A percentile compares a stretch with the other conserved stretches of the same genome.
phyloP scores from a whole-genome alignment of 345 rosid species.

The Adansonia digitata region DNA sequence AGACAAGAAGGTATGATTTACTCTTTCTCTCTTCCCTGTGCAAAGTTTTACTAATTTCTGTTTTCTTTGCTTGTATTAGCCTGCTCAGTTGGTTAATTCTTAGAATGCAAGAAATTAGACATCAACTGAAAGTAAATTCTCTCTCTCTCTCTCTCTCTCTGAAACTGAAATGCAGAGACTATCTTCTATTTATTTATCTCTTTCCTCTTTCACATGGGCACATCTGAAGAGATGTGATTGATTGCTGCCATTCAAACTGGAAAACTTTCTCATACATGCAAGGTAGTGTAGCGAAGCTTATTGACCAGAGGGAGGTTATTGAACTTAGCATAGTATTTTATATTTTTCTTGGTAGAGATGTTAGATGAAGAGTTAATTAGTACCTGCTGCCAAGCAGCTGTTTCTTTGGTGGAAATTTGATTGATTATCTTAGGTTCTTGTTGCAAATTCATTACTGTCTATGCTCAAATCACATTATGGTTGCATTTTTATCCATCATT shows the following conservation, averaged over 20 bases:
- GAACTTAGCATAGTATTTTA: constrained; percentile 3
- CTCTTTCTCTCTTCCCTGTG: neutral
- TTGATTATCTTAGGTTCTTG: neutral
- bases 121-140: neutral
- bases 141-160: neutral
- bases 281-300: neutral
- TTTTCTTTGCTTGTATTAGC: neutral
- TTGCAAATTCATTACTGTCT: neutral
- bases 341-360: constrained; percentile 1
- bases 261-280: neutral
- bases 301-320: neutral
- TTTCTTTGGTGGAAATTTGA: neutral
- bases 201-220: neutral
- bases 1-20: constrained; percentile 52
- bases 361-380: neutral
- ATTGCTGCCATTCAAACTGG: neutral
- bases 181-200: neutral
- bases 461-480: neutral
- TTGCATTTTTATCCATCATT: neutral
- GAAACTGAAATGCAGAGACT: neutral
- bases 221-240: neutral
- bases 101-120: neutral
- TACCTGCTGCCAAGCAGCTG: neutral
- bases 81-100: neutral
- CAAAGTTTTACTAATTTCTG: neutral